Evolutionary conservation across 1,139 yeast genomes (phyloP), one percentile per base, ranked within the genome.

Genomic region (Kodamaea ohmeri): DNA sequence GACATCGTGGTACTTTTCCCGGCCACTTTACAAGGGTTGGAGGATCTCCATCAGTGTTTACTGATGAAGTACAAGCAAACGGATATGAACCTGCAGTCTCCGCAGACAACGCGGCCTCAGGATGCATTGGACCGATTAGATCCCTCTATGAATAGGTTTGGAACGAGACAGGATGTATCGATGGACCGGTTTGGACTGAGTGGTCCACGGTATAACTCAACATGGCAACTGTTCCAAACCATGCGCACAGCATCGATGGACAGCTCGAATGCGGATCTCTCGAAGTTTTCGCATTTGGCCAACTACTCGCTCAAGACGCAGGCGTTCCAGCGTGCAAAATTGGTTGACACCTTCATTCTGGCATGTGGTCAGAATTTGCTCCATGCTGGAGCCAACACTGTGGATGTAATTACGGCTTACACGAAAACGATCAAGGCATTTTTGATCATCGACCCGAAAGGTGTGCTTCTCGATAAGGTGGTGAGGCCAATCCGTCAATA

Each of bases 381-480:
- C 14, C 94, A 88, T 52, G 86, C 96, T 1, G 96, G 96, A 8
- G 77, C 85, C 0, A 81, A 85, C 48, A 92, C 97, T 0, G 71
- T 76, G 2, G 89, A 83, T 41, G 82, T 89, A 3, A 74, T 92
- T 18, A 61, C 78, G 2, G 76, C 76, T 33, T 90, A 87, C 53
- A 79, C 85, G 3, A 75, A 80, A 18, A 80, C 94, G 0, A 83
- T 90, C 35, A 73, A 78, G 46, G 73, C 90, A 0, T 87, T 92
- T 45, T 59, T 84, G 20, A 63, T 83, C 0, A 67, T 92, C n/a
- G 97, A 92, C 51, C 95, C 96, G 2, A 73, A 86, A 31, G 97
- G 96, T 0, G 95, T 88, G 0, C 60, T 88, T 9, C 63, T 88
- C 8, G 95, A 87, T 55, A 78, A 78, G 43, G 94, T 84, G 0